phyloP scores from a whole-genome alignment of 2,329 filamentous ascomycete genomes.

The Aspergillus cejpii region DNA sequence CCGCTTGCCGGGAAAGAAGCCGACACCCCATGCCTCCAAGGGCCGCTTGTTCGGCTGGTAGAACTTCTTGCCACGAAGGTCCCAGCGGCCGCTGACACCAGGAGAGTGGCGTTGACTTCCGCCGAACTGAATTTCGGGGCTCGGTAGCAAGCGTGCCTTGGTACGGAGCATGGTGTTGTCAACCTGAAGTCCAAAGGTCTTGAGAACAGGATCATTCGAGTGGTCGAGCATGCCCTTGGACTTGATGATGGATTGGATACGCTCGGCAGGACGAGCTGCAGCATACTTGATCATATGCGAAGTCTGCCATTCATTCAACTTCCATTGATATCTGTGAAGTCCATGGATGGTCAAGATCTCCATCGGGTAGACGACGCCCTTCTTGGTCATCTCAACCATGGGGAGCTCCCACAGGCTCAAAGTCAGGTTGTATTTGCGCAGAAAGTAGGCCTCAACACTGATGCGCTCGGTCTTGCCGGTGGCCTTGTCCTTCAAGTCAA shows the following conservation, averaged over 20 bases:
- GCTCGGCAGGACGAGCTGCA: conserved; percentile 65
- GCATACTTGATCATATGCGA: conserved; percentile 88
- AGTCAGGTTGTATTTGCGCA: conserved; percentile 45
- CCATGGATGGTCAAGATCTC: conserved; percentile 49
- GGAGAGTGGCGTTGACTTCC: conserved; percentile 52
- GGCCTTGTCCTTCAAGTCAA: conserved; percentile 37
- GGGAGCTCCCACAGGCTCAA: conserved; percentile 47
- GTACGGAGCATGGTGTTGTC: conserved; percentile 57
- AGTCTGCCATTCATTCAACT: conserved; percentile 60
- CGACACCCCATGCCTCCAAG: conserved; percentile 69
- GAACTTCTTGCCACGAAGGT: conserved; percentile 76
- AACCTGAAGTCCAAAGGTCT: conserved; percentile 67
- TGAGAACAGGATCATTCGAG: conserved; percentile 61
- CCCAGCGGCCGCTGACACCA: conserved; percentile 70
- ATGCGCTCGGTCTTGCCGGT: conserved; percentile 43
- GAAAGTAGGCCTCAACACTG: conserved; percentile 55
- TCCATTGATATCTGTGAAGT: conserved; percentile 54
- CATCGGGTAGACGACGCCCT: conserved; percentile 49
- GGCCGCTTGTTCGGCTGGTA: conserved; percentile 55
- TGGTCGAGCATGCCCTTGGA: conserved; percentile 64
- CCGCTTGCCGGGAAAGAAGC: conserved; percentile 56
- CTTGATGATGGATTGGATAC: conserved; percentile 61
- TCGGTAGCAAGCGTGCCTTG: conserved; percentile 62
- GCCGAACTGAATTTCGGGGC: conserved; percentile 65
- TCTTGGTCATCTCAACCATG: conserved; percentile 54